A percentile compares a stretch with the other conserved stretches of the same genome.
Evolutionary conservation across 495 filamentous ascomycete genomes (phyloP).

Genomic region (Xanthoparmelia taractica): DNA sequence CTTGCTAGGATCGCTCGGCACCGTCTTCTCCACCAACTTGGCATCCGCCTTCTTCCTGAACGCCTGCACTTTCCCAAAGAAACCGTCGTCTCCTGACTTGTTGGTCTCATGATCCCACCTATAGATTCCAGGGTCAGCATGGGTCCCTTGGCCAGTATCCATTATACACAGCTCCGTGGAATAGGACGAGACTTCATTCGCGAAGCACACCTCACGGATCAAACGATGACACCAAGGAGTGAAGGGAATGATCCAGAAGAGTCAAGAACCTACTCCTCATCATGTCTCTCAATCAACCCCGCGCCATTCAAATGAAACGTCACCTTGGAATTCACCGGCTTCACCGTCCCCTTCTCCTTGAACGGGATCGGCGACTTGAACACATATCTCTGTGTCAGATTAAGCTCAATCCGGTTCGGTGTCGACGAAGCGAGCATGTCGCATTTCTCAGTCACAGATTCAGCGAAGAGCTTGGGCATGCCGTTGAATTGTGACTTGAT

Average conservation of each 20-base stretch:
- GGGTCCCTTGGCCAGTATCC: too few species aligned
- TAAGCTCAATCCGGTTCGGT: constrained; percentile 6
- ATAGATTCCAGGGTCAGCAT: neutral
- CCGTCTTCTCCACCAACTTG: constrained; percentile 21
- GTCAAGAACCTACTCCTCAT: constrained; percentile 13
- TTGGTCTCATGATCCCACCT: constrained; percentile 22
- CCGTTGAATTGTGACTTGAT: constrained; percentile 23
- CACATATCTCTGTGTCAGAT: constrained; percentile 21
- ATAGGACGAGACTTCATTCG: neutral
- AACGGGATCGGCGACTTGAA: constrained; percentile 19
- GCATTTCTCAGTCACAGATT: constrained; percentile 21
- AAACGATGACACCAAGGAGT: too few species aligned
- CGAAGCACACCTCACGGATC: neutral
- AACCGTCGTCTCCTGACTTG: constrained; percentile 19
- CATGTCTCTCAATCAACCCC: constrained; percentile 20
- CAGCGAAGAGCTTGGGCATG: constrained; percentile 25
- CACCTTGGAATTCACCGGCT: constrained; percentile 22
- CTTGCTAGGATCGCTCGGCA: constrained; percentile 18
- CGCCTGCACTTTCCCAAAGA: constrained; percentile 20
- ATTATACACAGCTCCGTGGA: neutral
- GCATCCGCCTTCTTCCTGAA: constrained; percentile 23
- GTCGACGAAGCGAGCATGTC: constrained; percentile 16
- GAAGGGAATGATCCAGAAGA: neutral
- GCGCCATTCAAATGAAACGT: constrained; percentile 17
- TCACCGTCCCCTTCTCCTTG: constrained; percentile 18